A percentile compares a stretch with the other conserved stretches of the same genome.
Conservation (phyloP, 2,329 filamentous ascomycete genomes). For the Penicillium sp. region DNA sequence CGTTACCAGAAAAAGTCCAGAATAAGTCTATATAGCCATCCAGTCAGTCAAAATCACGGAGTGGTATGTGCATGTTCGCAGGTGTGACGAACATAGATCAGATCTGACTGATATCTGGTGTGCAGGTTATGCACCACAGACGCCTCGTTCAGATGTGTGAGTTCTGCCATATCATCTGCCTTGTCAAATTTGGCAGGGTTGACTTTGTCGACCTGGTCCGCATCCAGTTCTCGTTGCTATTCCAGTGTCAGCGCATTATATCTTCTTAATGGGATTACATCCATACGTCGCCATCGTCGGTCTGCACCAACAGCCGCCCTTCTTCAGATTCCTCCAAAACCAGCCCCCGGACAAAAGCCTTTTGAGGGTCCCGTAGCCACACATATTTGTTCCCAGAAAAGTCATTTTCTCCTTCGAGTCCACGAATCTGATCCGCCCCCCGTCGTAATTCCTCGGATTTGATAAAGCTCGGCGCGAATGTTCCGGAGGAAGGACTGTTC, state of each 20-base stretch:
- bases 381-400: slow-evolving; percentile 98
- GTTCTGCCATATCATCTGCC: slow-evolving; percentile 97
- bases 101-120: slow-evolving; percentile 88
- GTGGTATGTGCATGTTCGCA: not conserved
- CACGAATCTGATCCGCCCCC: slow-evolving; percentile 55
- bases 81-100: slow-evolving; percentile 69
- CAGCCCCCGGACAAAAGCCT: slow-evolving; percentile 89
- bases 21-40: slow-evolving; percentile 68
- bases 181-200: slow-evolving; percentile 99
- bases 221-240: slow-evolving; percentile 80
- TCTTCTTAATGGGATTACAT: not conserved
- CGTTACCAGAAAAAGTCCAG: slow-evolving; percentile 91
- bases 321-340: slow-evolving; percentile 75
- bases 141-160: slow-evolving; percentile 95
- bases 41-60: slow-evolving; percentile 2
- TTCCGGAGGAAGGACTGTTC: slow-evolving; percentile 66
- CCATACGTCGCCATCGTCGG: slow-evolving; percentile 83
- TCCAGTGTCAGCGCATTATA: slow-evolving; percentile 21
- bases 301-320: slow-evolving; percentile 77
- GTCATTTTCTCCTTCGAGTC: slow-evolving; percentile 96
- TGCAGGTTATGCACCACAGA: slow-evolving; percentile 97
- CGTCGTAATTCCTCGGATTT: slow-evolving; percentile 74
- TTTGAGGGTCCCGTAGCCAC: slow-evolving; percentile 85
- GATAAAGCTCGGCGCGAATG: slow-evolving; percentile 96
- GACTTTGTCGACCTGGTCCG: slow-evolving; percentile 93